Evolutionary conservation across 2,329 filamentous ascomycete genomes (phyloP), one percentile per base, ranked within the genome.

Genomic region (Xylaria multiplex): DNA sequence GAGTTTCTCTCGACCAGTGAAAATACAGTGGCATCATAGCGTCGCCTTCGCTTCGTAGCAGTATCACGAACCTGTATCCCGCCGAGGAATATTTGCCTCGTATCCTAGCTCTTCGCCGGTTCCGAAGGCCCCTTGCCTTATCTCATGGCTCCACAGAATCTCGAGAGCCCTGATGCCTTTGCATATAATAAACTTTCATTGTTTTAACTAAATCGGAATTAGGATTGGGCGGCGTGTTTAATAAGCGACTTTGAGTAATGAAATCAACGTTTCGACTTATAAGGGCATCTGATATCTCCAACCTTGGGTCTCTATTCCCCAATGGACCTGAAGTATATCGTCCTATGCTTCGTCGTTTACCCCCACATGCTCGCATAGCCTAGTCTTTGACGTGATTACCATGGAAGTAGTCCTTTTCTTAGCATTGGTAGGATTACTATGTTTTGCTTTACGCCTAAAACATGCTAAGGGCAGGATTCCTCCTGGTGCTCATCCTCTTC

Each of bases 401-500:
- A 75, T 75, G 72, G 67, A 67, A 27, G n/a, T 70, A 32, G 37
- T 72, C 56, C 59, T 58, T 45, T 62, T 71, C 59, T 37, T 75
- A 45, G 54, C 66, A 22, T 46, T 71, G 62, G 62, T 48, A 2
- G 56, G 58, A 22, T 42, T 74, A 11, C 24, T 74, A 37, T 11
- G 70, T 9, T 71, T 53, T 45, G 40, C 69, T n/a, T 45, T 74
- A 6, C 67, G 70, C 19, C 19, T 72, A 27, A 62, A 53, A 59
- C 59, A 56, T 24, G 40, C 62, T 11, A 68, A 66, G 57, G 68
- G 65, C 27, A 74, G 59, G 55, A 71, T 76, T 27, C 75, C 75
- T 9, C 63, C 67, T 14, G 73, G 73, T 37, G 66, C 69, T 50
- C 69, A 66, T 37, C 71, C 68, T 45, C 63, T 77, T 1, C 75